Conservation (phyloP, 208 protist species). For the Leptomonas pyrrhocoris region DNA sequence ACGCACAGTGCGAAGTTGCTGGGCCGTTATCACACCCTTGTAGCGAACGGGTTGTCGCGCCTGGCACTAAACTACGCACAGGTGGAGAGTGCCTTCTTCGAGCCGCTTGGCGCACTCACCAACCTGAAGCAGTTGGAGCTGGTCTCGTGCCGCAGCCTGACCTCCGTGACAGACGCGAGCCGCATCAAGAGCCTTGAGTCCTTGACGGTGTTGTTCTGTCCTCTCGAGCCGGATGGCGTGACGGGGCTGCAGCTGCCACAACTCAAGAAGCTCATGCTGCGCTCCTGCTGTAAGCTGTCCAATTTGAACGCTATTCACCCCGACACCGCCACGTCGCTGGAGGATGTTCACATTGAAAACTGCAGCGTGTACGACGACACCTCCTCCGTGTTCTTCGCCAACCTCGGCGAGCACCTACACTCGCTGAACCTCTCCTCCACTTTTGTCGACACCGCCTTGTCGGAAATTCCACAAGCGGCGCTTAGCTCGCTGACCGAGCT, state of each 20-base stretch:
- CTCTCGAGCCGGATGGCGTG: constrained; percentile 66
- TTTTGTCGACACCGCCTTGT: constrained; percentile 59
- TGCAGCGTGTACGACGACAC: constrained; percentile 81
- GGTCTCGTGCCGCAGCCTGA: constrained; percentile 72
- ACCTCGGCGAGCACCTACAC: constrained; percentile 51
- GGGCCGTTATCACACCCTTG: constrained; percentile 61
- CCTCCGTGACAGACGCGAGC: constrained; percentile 55
- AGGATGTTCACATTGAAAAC: constrained; percentile 72
- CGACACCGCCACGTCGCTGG: constrained; percentile 59
- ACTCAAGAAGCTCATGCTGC: constrained; percentile 61
- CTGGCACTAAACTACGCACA: constrained; percentile 75
- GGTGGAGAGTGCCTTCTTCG: constrained; percentile 74
- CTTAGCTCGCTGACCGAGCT: constrained; percentile 47
- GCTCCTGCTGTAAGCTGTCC: constrained; percentile 70
- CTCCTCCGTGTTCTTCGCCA: constrained; percentile 58
- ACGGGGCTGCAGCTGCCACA: constrained; percentile 57
- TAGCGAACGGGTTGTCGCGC: constrained; percentile 72
- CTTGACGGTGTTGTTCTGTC: constrained; percentile 74
- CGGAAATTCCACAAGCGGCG: constrained; percentile 39
- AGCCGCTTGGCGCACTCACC: constrained; percentile 49
- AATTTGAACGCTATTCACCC: constrained; percentile 68
- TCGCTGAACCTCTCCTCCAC: constrained; percentile 63
- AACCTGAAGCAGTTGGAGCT: constrained; percentile 75
- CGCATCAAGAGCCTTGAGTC: constrained; percentile 52
- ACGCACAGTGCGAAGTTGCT: constrained; percentile 70